Base-by-base conservation (phyloP, 129 eudicot species). In the Escallonia rubra region DNA sequence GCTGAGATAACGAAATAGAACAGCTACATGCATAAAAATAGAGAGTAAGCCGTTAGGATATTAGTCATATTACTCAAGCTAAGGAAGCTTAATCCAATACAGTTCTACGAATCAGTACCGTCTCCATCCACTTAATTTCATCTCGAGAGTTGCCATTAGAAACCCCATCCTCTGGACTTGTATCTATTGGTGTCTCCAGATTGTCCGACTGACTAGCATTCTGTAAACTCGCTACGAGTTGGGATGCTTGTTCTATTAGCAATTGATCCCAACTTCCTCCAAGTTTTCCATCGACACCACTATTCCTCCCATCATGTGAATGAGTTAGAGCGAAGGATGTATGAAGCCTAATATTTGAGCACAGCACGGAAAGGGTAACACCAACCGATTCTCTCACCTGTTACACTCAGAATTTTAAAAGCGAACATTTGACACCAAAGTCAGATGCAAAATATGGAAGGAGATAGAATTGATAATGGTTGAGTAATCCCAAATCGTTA, bases 351-450 rank as follows among this genome's bases (percentile, higher is more conserved):
- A 93, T 79, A 72, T 93, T 93, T 78, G 99, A 93, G 79, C 99
- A 93, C 74, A 93, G 11, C 38, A 93, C 96, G 65, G 95, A 89
- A 49, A 93, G 96, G 49, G 87, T 69, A 73, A 86, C 86, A 58
- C 95, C 99, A 65, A 93, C 83, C 52, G 99, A 86, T 86, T 93
- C 99, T 77, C 99, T 78, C 62, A 93, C 99, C 99, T 93, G 81
- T 69, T 52, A 63, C 61, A 70, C 47, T 57, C 52, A 67, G 13
- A 34, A 40, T 6, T 15, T 50, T 48, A 46, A 41, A 47, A 23
- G 23, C 3, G 54, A 70, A 34, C 38, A 59, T 4, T 6, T 41
- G 39, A 5, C 48, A 9, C 3, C 8, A 38, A 66, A 23, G 43
- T 15, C 55, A 11, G 15, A 41, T 53, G 71, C 62, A 40, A 67